phyloP scores from a whole-genome alignment of 768 basidiomycete species.

The Rhodotorula graminis region DNA sequence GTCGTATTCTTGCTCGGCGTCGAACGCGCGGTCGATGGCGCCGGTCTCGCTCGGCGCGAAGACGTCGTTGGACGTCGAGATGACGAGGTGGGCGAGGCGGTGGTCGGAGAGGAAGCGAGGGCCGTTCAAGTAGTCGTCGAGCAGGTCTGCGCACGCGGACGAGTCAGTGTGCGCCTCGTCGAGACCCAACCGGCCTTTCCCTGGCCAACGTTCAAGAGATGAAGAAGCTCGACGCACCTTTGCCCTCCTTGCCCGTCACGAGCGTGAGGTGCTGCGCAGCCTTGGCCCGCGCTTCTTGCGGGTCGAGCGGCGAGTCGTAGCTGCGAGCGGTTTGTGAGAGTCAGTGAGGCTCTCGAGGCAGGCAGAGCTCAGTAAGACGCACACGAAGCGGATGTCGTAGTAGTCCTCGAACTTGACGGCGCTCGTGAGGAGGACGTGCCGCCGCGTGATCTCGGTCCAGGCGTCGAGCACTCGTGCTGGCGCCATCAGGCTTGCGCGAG shows the following conservation, averaged over 20 bases:
- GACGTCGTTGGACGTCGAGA: constrained; percentile 36
- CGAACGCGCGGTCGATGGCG: not conserved
- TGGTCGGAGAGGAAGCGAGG: constrained; percentile 65
- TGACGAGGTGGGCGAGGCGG: constrained; percentile 62
- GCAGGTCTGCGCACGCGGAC: constrained; percentile 46
- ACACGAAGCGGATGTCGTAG: constrained; percentile 64
- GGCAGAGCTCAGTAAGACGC: constrained; percentile 42
- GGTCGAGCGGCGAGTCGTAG: constrained; percentile 52
- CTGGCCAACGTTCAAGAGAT: no score
- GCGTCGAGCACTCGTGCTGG: constrained; percentile 55
- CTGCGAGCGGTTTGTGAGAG: constrained; percentile 47
- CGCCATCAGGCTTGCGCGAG: constrained; percentile 51
- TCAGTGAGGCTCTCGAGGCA: not conserved
- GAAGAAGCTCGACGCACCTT: constrained; percentile 14
- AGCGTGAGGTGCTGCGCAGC: constrained; percentile 57
- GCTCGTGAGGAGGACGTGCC: constrained; percentile 69
- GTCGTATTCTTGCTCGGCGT: constrained; percentile 52
- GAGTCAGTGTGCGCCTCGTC: not conserved
- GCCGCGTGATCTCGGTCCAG: constrained; percentile 67
- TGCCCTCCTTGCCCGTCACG: constrained; percentile 57
- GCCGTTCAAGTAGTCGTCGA: constrained; percentile 71
- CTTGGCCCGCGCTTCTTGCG: constrained; percentile 52
- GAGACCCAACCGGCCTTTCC: no score
- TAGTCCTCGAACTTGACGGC: constrained; percentile 54
- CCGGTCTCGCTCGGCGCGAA: constrained; percentile 25